phyloP scores from a whole-genome alignment of 1,284 basidiomycete genomes.

The Cutaneotrichosporon cyanovorans region DNA sequence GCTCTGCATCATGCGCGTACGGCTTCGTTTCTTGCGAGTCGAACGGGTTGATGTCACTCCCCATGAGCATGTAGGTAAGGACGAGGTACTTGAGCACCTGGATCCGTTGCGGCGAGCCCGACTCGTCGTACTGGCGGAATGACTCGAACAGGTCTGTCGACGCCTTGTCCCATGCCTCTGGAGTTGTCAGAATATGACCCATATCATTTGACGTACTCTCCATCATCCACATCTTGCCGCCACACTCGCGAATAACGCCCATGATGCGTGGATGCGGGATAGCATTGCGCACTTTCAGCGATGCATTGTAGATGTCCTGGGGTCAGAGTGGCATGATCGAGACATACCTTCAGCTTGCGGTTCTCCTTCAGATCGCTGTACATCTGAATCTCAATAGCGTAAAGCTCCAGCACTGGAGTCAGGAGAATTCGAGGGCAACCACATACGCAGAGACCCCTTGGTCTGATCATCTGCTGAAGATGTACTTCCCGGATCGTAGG shows the following conservation, averaged over 20 bases:
- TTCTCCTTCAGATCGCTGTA: constrained; percentile 92
- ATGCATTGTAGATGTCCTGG: constrained; percentile 96
- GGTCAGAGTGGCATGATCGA: no score
- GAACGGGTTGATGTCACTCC: constrained; percentile 97
- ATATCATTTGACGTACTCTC: constrained; percentile 64
- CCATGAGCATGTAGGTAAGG: constrained; percentile 95
- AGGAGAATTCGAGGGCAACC: neutral
- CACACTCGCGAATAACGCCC: constrained; percentile 98
- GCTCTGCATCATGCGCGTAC: constrained; percentile 45
- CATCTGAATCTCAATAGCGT: constrained; percentile 99
- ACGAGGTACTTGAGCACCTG: constrained; percentile 98
- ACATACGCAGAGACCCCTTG: constrained; percentile 43
- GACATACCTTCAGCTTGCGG: constrained; percentile 79
- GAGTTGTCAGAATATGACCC: neutral
- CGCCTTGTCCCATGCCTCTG: constrained; percentile 91
- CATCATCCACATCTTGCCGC: constrained; percentile 99
- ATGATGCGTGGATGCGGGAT: constrained; percentile 98
- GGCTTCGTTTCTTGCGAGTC: constrained; percentile 99
- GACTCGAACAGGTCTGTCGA: constrained; percentile 98
- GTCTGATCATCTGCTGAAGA: constrained; percentile 46
- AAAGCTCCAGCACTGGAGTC: constrained; percentile 74
- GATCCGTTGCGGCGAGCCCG: constrained; percentile 90
- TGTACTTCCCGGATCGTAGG: constrained; percentile 42
- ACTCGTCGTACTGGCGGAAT: constrained; percentile 97
- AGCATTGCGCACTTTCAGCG: constrained; percentile 84